phyloP scores from a whole-genome alignment of 768 basidiomycete genomes.

The Xerocomellus chrysenteron region DNA sequence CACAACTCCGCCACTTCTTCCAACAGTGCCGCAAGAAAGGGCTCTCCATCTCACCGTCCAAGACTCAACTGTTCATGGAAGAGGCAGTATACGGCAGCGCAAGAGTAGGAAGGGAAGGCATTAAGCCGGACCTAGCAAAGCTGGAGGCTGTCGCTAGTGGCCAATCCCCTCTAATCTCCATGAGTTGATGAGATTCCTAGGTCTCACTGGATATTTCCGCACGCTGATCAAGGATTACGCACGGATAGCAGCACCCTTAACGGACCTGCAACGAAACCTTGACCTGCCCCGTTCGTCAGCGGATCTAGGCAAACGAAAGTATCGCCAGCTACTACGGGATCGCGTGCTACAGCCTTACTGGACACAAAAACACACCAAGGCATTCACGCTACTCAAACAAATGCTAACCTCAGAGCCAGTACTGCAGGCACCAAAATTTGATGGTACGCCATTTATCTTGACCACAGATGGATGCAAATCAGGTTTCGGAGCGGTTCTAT shows the following conservation, averaged over 20 bases:
- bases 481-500: too few species aligned
- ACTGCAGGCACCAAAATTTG: slow-evolving; percentile 23
- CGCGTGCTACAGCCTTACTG: slow-evolving; percentile 1
- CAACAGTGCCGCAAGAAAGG: background rate
- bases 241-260: background rate
- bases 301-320: background rate
- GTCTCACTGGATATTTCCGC: slow-evolving; percentile 7
- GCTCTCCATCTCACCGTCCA: slow-evolving; percentile 9
- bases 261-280: background rate
- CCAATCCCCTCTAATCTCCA: background rate
- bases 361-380: slow-evolving; percentile 19
- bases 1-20: background rate
- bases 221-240: slow-evolving; percentile 10
- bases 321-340: background rate
- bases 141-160: slow-evolving; percentile 6
- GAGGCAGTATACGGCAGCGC: background rate
- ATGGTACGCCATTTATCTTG: slow-evolving; percentile 38
- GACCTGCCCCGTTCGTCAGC: background rate
- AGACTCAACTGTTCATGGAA: slow-evolving; percentile 8
- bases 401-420: slow-evolving; percentile 18
- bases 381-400: slow-evolving; percentile 33
- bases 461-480: slow-evolving; percentile 36
- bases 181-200: slow-evolving; percentile 2
- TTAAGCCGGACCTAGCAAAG: background rate
- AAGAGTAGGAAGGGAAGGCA: background rate